phyloP scores from a whole-genome alignment of 148 eudicot genomes.

The Heliamphora exappendiculata region DNA sequence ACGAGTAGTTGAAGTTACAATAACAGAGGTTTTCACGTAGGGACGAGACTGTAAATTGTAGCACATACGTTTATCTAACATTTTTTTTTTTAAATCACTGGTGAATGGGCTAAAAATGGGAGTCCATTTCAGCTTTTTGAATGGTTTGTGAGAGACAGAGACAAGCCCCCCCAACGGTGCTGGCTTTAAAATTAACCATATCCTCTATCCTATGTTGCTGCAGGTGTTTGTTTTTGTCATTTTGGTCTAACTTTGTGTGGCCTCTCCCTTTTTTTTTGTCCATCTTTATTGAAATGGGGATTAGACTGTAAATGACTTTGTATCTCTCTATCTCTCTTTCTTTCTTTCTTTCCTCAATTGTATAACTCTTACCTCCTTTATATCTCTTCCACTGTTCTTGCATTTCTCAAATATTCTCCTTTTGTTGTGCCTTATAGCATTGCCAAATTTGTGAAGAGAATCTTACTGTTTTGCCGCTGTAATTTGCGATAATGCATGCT shows the following conservation, averaged over 20 bases:
- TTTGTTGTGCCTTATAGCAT: not conserved
- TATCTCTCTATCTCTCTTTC: not conserved
- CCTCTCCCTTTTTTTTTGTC: not conserved
- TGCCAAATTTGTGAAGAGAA: not conserved
- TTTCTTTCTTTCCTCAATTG: not conserved
- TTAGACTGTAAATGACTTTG: slow-evolving; percentile 1
- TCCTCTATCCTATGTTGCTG: not conserved
- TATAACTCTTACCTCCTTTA: not conserved
- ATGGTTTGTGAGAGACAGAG: not conserved
- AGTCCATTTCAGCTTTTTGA: not conserved
- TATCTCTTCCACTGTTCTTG: not conserved
- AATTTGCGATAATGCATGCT: not conserved
- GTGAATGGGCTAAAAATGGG: not conserved
- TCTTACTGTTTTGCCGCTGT: not conserved
- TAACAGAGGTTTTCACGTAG: not conserved
- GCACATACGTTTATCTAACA: slow-evolving; percentile 16
- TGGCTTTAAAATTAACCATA: not conserved
- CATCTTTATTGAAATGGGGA: not conserved
- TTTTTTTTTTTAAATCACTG: not conserved
- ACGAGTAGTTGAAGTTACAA: slow-evolving; percentile 8
- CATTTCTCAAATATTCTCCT: not conserved
- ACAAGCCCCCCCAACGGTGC: not conserved
- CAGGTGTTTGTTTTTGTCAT: not conserved
- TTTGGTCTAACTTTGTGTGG: slow-evolving; percentile 3
- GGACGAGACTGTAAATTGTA: slow-evolving; percentile 10